Evolutionary conservation across 257 asterid species (phyloP).

Genomic region (Nicotiana obtusifolia): DNA sequence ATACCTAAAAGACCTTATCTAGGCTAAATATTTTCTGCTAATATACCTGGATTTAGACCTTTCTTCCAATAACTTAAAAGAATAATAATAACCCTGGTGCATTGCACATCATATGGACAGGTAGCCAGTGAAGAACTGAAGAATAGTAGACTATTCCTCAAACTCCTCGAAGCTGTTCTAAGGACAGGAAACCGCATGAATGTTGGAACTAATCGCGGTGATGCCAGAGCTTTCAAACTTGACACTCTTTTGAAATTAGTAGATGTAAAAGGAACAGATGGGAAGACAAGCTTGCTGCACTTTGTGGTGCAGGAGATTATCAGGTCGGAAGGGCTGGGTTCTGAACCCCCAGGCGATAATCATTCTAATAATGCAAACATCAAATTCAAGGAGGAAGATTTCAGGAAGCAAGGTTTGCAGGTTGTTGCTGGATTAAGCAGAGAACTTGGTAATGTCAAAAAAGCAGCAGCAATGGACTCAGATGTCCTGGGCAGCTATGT

Average conservation of each 20-base stretch:
- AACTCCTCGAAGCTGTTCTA: slow-evolving; percentile 90
- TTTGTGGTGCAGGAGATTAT: slow-evolving; percentile 95
- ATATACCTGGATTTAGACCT: neutral
- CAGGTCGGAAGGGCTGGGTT: slow-evolving; percentile 63
- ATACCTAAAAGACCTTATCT: neutral
- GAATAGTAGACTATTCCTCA: slow-evolving; percentile 85
- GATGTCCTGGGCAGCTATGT: slow-evolving; percentile 86
- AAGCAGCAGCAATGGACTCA: slow-evolving; percentile 96
- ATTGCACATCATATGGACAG: slow-evolving; percentile 30
- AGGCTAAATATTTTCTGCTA: neutral
- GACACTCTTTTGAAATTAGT: slow-evolving; percentile 78
- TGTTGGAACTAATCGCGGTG: slow-evolving; percentile 85
- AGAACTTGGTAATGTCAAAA: slow-evolving; percentile 70
- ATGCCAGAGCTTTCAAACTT: slow-evolving; percentile 85
- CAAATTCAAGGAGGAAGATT: slow-evolving; percentile 54
- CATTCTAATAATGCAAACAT: slow-evolving; percentile 21
- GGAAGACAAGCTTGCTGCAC: slow-evolving; percentile 92
- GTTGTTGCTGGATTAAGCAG: slow-evolving; percentile 73
- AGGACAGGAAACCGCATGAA: slow-evolving; percentile 97
- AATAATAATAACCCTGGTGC: slow-evolving; percentile 1
- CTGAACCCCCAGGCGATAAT: slow-evolving; percentile 29
- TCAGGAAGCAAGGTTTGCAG: slow-evolving; percentile 72
- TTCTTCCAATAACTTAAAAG: neutral
- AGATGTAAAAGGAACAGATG: slow-evolving; percentile 91
- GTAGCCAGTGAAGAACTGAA: slow-evolving; percentile 89